Conservation (phyloP, 305 asterid genomes). For the Rubia peregrina region DNA sequence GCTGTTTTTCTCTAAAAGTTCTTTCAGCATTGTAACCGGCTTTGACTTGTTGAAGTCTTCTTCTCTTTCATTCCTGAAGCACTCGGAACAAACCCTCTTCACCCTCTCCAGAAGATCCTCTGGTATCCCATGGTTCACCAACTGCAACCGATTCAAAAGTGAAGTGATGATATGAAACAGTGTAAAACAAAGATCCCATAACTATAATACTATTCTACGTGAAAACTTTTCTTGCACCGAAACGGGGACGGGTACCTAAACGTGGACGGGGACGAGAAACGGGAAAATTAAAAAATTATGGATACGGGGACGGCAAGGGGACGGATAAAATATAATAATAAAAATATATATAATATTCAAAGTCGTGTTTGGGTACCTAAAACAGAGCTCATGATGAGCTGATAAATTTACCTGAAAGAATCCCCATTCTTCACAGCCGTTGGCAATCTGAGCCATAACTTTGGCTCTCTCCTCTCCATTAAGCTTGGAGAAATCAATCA, state of each 20-base stretch:
- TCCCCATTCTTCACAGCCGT: slow-evolving; percentile 83
- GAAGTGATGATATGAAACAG: not conserved
- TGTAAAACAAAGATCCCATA: too few relatives aligned
- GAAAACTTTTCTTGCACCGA: too few relatives aligned
- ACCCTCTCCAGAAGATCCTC: slow-evolving; percentile 73
- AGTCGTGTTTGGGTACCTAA: too few relatives aligned
- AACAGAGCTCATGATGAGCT: too few relatives aligned
- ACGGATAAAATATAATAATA: too few relatives aligned
- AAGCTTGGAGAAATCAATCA: slow-evolving; percentile 70
- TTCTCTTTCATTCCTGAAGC: slow-evolving; percentile 62
- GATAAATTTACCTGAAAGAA: slow-evolving; percentile 62
- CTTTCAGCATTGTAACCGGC: slow-evolving; percentile 42
- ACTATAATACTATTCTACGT: too few relatives aligned
- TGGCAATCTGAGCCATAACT: slow-evolving; percentile 60
- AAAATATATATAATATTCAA: too few relatives aligned
- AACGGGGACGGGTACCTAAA: too few relatives aligned
- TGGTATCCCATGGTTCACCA: slow-evolving; percentile 80
- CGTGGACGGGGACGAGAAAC: too few relatives aligned
- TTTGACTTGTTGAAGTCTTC: slow-evolving; percentile 47
- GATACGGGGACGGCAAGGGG: too few relatives aligned
- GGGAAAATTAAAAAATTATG: too few relatives aligned
- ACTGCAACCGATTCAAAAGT: slow-evolving; percentile 23
- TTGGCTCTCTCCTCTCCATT: slow-evolving; percentile 64
- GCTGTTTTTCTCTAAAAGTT: slow-evolving; percentile 36
- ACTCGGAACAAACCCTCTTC: slow-evolving; percentile 59